Evolutionary conservation across 1,139 yeast species (phyloP).

Genomic region (Saccharomyces hybrid): DNA sequence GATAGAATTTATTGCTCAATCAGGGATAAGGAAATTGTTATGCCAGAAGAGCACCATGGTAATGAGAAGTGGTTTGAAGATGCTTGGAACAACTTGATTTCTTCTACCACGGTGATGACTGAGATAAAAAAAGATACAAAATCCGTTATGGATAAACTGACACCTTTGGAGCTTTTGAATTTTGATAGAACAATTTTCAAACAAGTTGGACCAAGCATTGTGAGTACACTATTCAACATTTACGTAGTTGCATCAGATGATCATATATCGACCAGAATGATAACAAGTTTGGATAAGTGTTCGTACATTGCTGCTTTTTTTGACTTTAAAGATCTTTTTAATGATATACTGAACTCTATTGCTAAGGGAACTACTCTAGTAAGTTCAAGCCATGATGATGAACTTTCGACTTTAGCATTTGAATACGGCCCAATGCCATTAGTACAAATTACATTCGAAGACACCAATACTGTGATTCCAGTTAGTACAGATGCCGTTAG

Average conservation of each 20-base stretch:
- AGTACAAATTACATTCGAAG: conserved; percentile 41
- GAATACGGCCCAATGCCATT: conserved; percentile 30
- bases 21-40: conserved; percentile 78
- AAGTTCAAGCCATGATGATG: conserved; percentile 20
- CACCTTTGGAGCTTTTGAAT: conserved; percentile 32
- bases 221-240: conserved; percentile 64
- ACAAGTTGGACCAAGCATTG: conserved; percentile 51
- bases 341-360: conserved; percentile 55
- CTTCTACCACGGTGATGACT: conserved; percentile 38
- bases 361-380: conserved; percentile 54
- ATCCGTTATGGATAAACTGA: conserved; percentile 24
- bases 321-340: conserved; percentile 50
- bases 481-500: conserved; percentile 77
- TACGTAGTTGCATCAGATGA: conserved; percentile 89
- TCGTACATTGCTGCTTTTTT: conserved; percentile 68
- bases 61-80: conserved; percentile 87
- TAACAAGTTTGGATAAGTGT: conserved; percentile 81
- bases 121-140: conserved; percentile 24
- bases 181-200: conserved; percentile 70
- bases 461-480: conserved; percentile 47
- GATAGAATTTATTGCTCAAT: conserved; percentile 76
- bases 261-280: conserved; percentile 76
- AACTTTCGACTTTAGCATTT: background rate
- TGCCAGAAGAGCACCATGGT: conserved; percentile 95
- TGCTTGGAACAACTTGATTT: conserved; percentile 80